phyloP scores from a whole-genome alignment of 345 rosid genomes.

The Gossypium raimondii region DNA sequence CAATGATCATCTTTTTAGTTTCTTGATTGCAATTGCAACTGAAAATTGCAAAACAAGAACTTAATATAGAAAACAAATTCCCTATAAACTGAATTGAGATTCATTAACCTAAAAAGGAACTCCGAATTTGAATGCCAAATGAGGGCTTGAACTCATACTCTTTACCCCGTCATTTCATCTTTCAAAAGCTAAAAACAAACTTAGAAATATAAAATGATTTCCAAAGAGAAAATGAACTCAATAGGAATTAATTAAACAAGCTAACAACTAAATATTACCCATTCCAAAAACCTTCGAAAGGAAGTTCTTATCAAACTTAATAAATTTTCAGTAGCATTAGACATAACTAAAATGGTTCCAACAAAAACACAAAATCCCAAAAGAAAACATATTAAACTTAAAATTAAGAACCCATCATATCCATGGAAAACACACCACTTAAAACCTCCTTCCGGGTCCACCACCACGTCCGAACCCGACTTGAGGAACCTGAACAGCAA shows the following conservation, averaged over 20 bases:
- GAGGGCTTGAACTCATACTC: not conserved
- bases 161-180: not conserved
- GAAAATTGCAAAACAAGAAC: not conserved
- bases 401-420: not conserved
- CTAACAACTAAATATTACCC: not conserved
- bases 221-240: not conserved
- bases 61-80: not conserved
- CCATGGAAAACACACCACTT: not conserved
- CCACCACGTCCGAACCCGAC: conserved; percentile 30
- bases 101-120: not conserved
- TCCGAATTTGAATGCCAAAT: not conserved
- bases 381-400: not conserved
- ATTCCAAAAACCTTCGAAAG: not conserved
- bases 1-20: not conserved
- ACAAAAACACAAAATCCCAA: not conserved
- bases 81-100: not conserved
- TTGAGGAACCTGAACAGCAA: conserved; percentile 28
- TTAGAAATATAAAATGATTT: not conserved
- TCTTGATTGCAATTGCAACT: not conserved
- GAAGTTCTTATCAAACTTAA: not conserved
- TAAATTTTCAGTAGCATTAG: conserved; percentile 1
- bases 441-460: conserved; percentile 32
- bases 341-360: not conserved
- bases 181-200: not conserved
- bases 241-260: not conserved